Conservation (phyloP, 306 rosid species). For the Carpinus viminea region DNA sequence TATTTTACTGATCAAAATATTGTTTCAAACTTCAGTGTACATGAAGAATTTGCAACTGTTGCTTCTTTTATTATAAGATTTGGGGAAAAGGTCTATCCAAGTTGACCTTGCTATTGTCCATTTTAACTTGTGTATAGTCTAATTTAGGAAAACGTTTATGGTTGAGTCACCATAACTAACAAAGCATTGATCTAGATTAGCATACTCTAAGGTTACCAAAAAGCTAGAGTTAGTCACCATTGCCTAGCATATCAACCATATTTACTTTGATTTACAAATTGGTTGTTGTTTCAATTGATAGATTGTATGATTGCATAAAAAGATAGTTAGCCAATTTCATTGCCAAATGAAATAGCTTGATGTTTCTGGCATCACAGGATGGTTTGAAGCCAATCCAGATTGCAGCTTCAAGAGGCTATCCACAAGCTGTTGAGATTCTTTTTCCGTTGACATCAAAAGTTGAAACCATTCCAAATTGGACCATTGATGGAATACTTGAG, state of each 20-base stretch:
- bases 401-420: slow-evolving; percentile 77
- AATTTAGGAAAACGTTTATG: background rate
- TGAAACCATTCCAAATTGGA: slow-evolving; percentile 68
- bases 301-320: background rate
- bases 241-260: background rate
- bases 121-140: background rate
- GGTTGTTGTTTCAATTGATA: background rate
- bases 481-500: slow-evolving; percentile 68
- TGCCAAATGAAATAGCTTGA: slow-evolving; percentile 13
- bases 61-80: background rate
- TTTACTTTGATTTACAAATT: background rate
- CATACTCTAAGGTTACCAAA: background rate
- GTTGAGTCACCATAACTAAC: background rate
- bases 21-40: background rate
- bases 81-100: background rate
- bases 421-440: slow-evolving; percentile 64
- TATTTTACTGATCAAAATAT: background rate
- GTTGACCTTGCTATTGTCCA: background rate
- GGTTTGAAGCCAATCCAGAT: slow-evolving; percentile 78
- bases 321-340: slow-evolving; percentile 5
- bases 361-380: slow-evolving; percentile 62
- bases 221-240: background rate
- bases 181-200: background rate
- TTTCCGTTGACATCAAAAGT: slow-evolving; percentile 75
- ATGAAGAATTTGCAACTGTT: background rate